Percentiles rank a stretch among this genome's conserved stretches.
Evolutionary conservation across 208 protist genomes (phyloP).

Genomic region (Leishmania major): DNA sequence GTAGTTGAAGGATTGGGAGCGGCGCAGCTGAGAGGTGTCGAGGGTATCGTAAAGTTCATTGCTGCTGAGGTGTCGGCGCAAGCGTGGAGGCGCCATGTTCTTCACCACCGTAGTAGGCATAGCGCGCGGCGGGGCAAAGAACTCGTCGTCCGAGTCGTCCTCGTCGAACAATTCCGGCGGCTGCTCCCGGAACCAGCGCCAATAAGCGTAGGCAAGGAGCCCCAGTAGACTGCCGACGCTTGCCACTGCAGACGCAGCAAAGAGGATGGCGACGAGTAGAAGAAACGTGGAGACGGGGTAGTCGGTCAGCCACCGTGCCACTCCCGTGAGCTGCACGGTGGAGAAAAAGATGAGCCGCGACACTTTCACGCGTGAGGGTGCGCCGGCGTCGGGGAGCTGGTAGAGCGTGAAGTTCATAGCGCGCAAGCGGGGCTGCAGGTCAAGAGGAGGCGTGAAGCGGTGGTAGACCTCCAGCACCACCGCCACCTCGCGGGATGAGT

Average conservation of each 20-base stretch:
- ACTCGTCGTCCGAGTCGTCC: constrained; percentile 2
- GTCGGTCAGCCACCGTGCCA: constrained; percentile 50
- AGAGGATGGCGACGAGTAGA: constrained; percentile 27
- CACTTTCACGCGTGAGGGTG: constrained; percentile 38
- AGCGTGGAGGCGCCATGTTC: not conserved
- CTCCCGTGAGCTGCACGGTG: constrained; percentile 53
- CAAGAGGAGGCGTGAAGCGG: constrained; percentile 60
- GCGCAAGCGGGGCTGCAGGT: constrained; percentile 61
- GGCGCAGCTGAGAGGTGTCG: constrained; percentile 30
- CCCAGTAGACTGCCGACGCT: constrained; percentile 8
- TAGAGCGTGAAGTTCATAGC: constrained; percentile 82
- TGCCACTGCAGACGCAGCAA: constrained; percentile 8
- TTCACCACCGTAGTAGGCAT: constrained; percentile 4
- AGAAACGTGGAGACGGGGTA: constrained; percentile 61
- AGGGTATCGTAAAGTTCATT: constrained; percentile 13
- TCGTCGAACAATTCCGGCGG: not conserved
- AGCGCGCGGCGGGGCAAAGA: not conserved
- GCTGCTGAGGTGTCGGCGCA: constrained; percentile 10
- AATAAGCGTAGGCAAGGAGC: constrained; percentile 14
- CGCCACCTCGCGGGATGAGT: constrained; percentile 47
- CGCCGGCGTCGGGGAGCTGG: constrained; percentile 26
- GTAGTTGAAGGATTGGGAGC: constrained; percentile 20
- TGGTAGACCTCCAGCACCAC: constrained; percentile 64
- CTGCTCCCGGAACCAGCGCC: constrained; percentile 6
- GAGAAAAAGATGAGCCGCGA: constrained; percentile 57